Base-by-base conservation (phyloP, 331 rosid genomes). In the Telfairia occidentalis region DNA sequence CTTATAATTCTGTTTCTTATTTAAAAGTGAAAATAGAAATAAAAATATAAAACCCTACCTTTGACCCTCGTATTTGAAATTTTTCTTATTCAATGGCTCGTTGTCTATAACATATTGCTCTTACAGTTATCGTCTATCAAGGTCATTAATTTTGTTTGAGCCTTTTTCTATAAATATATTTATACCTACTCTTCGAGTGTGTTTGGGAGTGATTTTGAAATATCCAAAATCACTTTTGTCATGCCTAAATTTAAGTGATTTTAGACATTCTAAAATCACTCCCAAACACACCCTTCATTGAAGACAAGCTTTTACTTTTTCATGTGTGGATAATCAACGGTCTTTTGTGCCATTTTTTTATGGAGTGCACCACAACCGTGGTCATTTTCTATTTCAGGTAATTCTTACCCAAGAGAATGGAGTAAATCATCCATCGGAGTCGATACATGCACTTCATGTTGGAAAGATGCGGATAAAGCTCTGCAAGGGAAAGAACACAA, bases 381-480 rank as follows among this genome's bases (percentile, higher is more conserved):
- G 34, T 61, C 16, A 24, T 11, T 77, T 57, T 26, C 70, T 4
- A 74, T 76, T 80, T 76, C 92, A 92, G 98, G 98, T 90, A 34
- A 88, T 88, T 69, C 87, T 88, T 61, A 87, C 98, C 77, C 96
- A 90, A 78, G 86, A 82, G 88, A 91, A 90, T 78, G 96, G 89
- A 29, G 82, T 71, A 53, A 76, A 83, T 72, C 84, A 84, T 77
- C 76, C 84, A 48, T 81, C 84, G 4, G 96, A 92, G 79, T 87
- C 96, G 19, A 89, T 92, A 63, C 98, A 92, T 80, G 85, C 71
- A 30, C 86, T 92, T 77, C 90, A 92, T 81, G 87, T 90, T 55
- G 97, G 97, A 73, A 90, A 89, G 78, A 92, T 92, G 97, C 86
- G 97, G 83, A 88, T 92, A 86, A 92, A 92, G 79, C 87, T 92